These are phyloP conservation scores for Xylariales sp. DNA, from an alignment of 2,329 filamentous ascomycete genomes.

Conservation along the genomic window DNA sequence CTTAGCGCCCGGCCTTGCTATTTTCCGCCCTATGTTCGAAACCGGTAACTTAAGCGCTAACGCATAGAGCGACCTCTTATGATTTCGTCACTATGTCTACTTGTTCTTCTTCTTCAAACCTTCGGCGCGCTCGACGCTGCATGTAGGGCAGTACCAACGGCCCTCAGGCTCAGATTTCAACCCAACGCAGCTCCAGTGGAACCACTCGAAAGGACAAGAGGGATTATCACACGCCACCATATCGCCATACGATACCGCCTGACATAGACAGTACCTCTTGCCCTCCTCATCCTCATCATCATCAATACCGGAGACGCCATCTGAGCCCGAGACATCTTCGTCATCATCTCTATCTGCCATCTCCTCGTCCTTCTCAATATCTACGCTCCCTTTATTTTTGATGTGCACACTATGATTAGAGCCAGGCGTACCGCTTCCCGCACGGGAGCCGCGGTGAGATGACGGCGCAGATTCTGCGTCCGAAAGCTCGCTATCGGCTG, in stretches of 20 bases:
- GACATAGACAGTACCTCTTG: conserved; percentile 85
- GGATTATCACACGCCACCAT: conserved; percentile 93
- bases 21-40: not conserved
- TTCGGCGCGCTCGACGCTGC: conserved; percentile 56
- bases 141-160: conserved; percentile 75
- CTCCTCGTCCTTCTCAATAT: conserved; percentile 48
- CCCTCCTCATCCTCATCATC: conserved; percentile 80
- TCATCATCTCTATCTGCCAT: conserved; percentile 61
- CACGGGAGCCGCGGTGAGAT: conserved; percentile 59
- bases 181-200: conserved; percentile 82
- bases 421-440: conserved; percentile 55
- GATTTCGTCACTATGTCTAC: conserved; percentile 20
- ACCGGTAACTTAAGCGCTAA: not conserved
- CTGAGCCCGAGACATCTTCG: conserved; percentile 55
- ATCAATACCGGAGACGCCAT: conserved; percentile 37
- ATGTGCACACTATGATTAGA: conserved; percentile 40
- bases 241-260: conserved; percentile 85
- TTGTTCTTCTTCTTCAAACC: conserved; percentile 60
- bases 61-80: not conserved
- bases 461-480: conserved; percentile 68
- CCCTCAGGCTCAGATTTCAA: conserved; percentile 75
- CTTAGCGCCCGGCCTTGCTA: not conserved
- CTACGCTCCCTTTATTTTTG: conserved; percentile 37
- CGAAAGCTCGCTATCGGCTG: conserved; percentile 73
- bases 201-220: conserved; percentile 85